These are phyloP conservation scores for Knoxia roxburghii DNA, from an alignment of 257 asterid genomes.

Conservation along the genomic window DNA sequence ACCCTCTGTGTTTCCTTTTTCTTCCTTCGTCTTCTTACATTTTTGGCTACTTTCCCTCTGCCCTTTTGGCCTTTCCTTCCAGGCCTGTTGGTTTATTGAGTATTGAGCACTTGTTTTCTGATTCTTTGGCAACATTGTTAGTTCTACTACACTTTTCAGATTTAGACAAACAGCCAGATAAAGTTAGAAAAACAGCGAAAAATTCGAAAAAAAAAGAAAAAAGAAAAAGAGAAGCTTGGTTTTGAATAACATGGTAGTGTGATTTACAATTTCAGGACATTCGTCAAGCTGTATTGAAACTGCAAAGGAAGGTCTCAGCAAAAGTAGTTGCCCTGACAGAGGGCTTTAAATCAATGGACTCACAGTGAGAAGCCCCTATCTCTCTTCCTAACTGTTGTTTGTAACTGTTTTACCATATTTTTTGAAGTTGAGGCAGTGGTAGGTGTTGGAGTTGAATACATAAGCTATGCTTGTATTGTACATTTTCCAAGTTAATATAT, in stretches of 20 bases:
- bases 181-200: not conserved
- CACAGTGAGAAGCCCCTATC: conserved; percentile 17
- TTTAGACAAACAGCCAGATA: not conserved
- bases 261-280: conserved; percentile 52
- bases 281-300: conserved; percentile 56
- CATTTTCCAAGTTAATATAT: no score
- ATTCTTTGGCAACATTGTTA: not conserved
- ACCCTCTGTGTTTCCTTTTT: not conserved
- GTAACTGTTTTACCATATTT: not conserved
- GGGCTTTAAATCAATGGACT: conserved; percentile 82
- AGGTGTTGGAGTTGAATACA: no score
- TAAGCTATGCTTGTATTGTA: no score
- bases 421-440: no score
- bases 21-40: not conserved
- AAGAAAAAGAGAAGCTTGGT: not conserved
- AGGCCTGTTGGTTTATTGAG: not conserved
- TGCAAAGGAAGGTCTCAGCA: conserved; percentile 71
- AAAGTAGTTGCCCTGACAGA: conserved; percentile 81
- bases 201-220: not conserved
- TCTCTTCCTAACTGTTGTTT: not conserved
- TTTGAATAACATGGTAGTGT: not conserved
- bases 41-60: not conserved
- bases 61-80: not conserved
- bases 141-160: not conserved
- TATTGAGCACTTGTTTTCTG: no score